phyloP scores from a whole-genome alignment of 495 filamentous ascomycete species.

The Cairneyella variabilis region DNA sequence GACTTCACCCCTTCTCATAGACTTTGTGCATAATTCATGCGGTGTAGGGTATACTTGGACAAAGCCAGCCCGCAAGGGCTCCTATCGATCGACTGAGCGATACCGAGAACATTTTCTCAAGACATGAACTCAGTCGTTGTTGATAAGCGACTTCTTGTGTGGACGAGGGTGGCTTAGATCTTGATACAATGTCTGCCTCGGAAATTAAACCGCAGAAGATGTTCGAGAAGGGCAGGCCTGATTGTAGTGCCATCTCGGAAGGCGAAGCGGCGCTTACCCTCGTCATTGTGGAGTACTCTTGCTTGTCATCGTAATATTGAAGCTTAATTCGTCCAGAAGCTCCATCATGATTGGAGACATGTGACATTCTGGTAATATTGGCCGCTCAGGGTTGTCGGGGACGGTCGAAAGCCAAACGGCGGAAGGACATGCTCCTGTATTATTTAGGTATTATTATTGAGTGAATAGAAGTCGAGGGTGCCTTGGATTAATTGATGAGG shows the following conservation, averaged over 20 bases:
- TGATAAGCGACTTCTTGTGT: not conserved
- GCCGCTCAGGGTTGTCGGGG: not conserved
- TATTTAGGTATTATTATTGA: no score
- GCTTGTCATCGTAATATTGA: constrained; percentile 4
- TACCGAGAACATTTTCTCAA: not conserved
- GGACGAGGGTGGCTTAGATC: not conserved
- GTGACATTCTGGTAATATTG: constrained; percentile 13
- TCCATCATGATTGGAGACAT: constrained; percentile 2
- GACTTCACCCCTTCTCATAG: not conserved
- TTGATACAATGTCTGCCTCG: constrained; percentile 15
- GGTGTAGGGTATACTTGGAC: constrained; percentile 10
- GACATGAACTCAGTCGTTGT: not conserved
- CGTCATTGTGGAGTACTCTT: not conserved
- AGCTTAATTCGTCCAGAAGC: no score
- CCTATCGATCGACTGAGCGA: constrained; percentile 8
- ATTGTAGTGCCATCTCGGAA: not conserved
- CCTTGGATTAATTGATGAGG: no score
- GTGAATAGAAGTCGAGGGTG: no score
- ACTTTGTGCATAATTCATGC: constrained; percentile 16
- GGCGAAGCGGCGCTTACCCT: constrained; percentile 13
- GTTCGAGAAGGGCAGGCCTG: no score
- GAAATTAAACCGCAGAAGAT: constrained; percentile 18
- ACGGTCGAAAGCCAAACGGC: not conserved
- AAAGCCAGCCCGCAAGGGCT: not conserved
- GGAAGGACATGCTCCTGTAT: constrained; percentile 4